Base-by-base conservation (phyloP, 805 yeast species). In the Metschnikowia arizonensis region DNA sequence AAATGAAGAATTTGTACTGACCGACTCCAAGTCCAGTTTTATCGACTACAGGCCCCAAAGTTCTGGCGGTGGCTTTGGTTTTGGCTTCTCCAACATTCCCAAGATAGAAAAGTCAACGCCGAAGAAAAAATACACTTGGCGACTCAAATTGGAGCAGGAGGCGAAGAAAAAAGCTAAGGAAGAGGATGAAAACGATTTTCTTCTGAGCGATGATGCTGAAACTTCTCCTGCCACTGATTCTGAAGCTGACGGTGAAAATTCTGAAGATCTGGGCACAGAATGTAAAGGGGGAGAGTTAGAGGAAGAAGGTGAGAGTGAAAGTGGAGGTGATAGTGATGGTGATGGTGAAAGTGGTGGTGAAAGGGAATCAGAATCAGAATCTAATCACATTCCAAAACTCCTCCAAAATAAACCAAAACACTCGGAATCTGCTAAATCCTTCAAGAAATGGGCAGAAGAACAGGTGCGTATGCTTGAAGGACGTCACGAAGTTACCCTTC, bases 381-480 rank as follows among this genome's bases (percentile, higher is more conserved):
- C n/a, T 5, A 61, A 52, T 1, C 68, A 61, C 1, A 51, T 52
- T 11, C 72, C 74, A 2, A 52, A 62, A 37, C 58, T 69, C 17
- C 50, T 68, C n/a, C 58, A 60, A 31, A 64, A 60, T 26, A 76
- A 69, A 55, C 75, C 75, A 33, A 66, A 69, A 30, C 82, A 73
- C 50, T 69, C 76, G 0, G 60, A 72, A 25, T 68, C 54, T 0
- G 74, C 73, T 1, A 71, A 73, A 30, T 77, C 81, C 14, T 93
- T 93, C 72, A 87, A 86, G 64, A 77, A 78, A 15, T 93, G 99
- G 98, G 97, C 97, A 0, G 86, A 83, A 53, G 65, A 74, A 29
- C 86, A 85, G 57, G 78, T 82, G 3, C 79, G 83, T 47, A 72
- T 76, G 49, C 66, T 81, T 32, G 87, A 81, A 53, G 88, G 86